A percentile compares a stretch with the other conserved stretches of the same genome.
Evolutionary conservation across 495 filamentous ascomycete genomes (phyloP).

Genomic region (Xylaria castorea): DNA sequence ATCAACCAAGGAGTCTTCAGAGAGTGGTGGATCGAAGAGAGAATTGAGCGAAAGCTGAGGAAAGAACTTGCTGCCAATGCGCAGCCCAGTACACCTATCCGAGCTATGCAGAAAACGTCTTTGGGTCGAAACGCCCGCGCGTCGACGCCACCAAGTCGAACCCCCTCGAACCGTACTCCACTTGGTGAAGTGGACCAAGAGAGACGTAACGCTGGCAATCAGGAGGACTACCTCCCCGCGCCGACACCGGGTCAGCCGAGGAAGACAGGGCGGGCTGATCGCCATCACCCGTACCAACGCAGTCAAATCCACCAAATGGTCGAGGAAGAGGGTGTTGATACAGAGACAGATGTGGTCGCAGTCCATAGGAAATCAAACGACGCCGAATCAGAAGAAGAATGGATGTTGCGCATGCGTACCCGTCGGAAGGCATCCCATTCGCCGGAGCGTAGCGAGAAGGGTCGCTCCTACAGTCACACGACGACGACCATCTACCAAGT

Average conservation of each 20-base stretch:
- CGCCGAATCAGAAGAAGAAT: conserved; percentile 80
- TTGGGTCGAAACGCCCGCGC: conserved; percentile 63
- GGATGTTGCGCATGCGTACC: conserved; percentile 71
- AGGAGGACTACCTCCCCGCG: conserved; percentile 87
- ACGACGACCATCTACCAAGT: conserved; percentile 63
- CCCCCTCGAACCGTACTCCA: conserved; percentile 74
- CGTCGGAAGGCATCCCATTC: conserved; percentile 61
- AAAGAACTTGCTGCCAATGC: conserved; percentile 60
- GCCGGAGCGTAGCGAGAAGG: conserved; percentile 51
- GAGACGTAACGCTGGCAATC: conserved; percentile 63
- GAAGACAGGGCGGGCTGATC: conserved; percentile 70
- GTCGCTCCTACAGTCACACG: conserved; percentile 59
- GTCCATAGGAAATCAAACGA: conserved; percentile 61
- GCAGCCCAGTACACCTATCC: conserved; percentile 74
- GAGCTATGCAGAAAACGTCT: conserved; percentile 67
- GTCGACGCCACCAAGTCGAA: conserved; percentile 82
- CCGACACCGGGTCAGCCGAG: conserved; percentile 96
- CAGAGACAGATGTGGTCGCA: conserved; percentile 52
- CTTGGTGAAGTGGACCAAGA: conserved; percentile 91
- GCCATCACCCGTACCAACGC: conserved; percentile 61
- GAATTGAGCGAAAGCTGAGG: conserved; percentile 65
- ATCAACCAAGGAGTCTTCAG: conserved; percentile 96
- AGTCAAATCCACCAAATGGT: conserved; percentile 45
- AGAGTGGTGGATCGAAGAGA: conserved; percentile 97
- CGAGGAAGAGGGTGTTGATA: conserved; percentile 49